These are phyloP conservation scores for Leishmania arabica DNA, from an alignment of 208 protist genomes.

Conservation along the genomic window DNA sequence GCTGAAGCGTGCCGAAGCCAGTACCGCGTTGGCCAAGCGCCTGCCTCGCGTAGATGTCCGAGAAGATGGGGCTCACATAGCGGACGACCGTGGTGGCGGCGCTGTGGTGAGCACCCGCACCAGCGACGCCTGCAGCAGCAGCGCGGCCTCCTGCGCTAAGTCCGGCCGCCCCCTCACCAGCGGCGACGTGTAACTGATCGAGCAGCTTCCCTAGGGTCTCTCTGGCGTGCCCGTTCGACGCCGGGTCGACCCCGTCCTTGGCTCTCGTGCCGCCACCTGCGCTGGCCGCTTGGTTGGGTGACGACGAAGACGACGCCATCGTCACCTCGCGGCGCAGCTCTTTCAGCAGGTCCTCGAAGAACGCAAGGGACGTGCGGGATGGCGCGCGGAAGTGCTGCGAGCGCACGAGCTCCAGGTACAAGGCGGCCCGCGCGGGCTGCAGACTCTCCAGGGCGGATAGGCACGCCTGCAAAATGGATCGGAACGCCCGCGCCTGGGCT, in stretches of 20 bases:
- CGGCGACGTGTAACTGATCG: constrained; percentile 38
- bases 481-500: constrained; percentile 46
- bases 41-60: constrained; percentile 39
- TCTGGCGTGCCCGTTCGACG: constrained; percentile 22
- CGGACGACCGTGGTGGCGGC: constrained; percentile 29
- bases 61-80: constrained; percentile 35
- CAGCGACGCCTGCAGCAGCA: neutral
- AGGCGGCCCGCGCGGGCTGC: constrained; percentile 35
- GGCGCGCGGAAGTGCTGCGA: constrained; percentile 43
- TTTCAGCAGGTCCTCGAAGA: constrained; percentile 52
- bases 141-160: neutral
- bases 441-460: constrained; percentile 64
- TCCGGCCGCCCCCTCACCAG: constrained; percentile 8
- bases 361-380: constrained; percentile 39
- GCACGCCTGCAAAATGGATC: constrained; percentile 56
- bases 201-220: constrained; percentile 53
- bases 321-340: constrained; percentile 41
- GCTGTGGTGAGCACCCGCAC: constrained; percentile 7
- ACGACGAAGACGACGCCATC: constrained; percentile 2
- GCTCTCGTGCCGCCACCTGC: neutral
- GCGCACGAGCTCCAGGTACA: constrained; percentile 58
- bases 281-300: neutral
- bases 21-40: constrained; percentile 55
- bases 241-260: neutral
- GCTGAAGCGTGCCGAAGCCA: constrained; percentile 61